phyloP scores from a whole-genome alignment of 2,329 filamentous ascomycete genomes.

The Fusarium sp. region DNA sequence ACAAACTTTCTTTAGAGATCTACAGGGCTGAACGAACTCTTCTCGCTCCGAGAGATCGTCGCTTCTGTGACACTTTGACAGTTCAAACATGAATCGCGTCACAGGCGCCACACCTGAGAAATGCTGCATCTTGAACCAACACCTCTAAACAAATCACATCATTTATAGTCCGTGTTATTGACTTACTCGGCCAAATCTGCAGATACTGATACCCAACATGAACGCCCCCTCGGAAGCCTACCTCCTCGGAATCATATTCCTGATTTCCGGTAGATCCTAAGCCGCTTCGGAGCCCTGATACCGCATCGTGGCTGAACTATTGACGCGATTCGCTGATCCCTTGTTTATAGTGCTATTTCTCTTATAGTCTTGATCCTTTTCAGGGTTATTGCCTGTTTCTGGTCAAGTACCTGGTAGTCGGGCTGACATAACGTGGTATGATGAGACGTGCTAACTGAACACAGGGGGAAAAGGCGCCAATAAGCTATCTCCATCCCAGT shows the following conservation, averaged over 20 bases:
- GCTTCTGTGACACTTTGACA: not conserved
- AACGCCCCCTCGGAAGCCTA: not conserved
- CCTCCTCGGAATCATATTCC: not conserved
- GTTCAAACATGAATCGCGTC: not conserved
- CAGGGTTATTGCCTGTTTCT: not conserved
- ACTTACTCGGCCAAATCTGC: not conserved
- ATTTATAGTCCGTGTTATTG: not conserved
- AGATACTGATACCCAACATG: not conserved
- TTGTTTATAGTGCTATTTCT: not conserved
- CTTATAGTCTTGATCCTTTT: too few relatives aligned
- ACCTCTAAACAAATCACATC: not conserved
- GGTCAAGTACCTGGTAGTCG: not conserved
- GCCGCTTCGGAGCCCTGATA: not conserved
- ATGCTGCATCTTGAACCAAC: not conserved
- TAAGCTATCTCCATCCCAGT: not conserved
- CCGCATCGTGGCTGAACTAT: not conserved
- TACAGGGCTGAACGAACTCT: not conserved
- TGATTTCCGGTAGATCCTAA: not conserved
- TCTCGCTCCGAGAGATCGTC: not conserved
- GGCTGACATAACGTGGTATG: not conserved
- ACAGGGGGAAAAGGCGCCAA: not conserved
- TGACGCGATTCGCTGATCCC: not conserved
- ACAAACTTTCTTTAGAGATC: not conserved
- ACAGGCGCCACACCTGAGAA: not conserved
- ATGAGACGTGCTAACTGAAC: not conserved